Conservation (phyloP, 306 rosid species). For the Alnus rubra region DNA sequence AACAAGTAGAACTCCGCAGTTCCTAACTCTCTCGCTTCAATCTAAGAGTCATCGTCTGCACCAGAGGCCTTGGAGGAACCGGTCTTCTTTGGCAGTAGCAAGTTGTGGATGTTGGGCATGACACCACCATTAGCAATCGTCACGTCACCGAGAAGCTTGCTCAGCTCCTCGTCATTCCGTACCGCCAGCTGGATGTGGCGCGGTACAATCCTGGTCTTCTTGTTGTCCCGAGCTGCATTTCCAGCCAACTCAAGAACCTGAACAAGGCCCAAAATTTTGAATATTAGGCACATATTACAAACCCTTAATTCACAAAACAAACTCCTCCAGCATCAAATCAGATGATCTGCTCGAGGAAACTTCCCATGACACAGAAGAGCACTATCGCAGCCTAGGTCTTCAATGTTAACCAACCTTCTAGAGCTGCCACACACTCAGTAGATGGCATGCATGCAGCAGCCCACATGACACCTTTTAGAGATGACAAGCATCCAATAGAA, state of each 20-base stretch:
- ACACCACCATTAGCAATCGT: constrained; percentile 94
- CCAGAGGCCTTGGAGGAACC: constrained; percentile 55
- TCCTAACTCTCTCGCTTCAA: background rate
- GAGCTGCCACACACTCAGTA: too few species aligned
- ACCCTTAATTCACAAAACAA: background rate
- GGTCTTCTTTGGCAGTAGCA: constrained; percentile 74
- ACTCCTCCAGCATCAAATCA: constrained; percentile 56
- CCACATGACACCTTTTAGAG: too few species aligned
- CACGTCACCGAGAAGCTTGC: constrained; percentile 87
- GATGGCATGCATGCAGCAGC: too few species aligned
- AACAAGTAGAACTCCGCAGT: background rate
- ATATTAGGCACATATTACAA: background rate
- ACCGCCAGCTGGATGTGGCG: constrained; percentile 85
- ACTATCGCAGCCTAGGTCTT: constrained; percentile 65
- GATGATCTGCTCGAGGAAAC: constrained; percentile 58
- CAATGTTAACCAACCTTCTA: constrained; percentile 1
- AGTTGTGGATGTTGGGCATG: constrained; percentile 90
- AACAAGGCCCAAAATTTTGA: background rate
- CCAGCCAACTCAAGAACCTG: constrained; percentile 93
- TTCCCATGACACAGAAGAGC: constrained; percentile 55
- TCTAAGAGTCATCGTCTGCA: constrained; percentile 63
- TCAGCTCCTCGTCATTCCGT: constrained; percentile 80
- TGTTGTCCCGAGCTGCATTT: constrained; percentile 89
- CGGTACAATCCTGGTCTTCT: constrained; percentile 89
- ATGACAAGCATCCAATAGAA: too few species aligned